Conservation (phyloP, 2,329 filamentous ascomycete genomes). For the Colletotrichum sp. region DNA sequence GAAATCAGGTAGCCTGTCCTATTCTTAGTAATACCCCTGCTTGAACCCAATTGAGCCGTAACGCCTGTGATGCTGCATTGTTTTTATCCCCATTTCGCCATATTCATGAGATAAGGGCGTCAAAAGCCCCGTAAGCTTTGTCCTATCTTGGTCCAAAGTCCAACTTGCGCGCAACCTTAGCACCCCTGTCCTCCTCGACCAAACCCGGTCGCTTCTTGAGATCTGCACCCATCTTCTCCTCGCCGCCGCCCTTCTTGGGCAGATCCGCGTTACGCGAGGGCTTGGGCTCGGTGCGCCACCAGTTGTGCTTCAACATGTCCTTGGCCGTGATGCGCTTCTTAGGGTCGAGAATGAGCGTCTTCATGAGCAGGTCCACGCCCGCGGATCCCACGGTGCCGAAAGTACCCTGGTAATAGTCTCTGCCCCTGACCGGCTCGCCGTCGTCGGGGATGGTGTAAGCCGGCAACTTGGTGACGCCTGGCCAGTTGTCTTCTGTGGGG, state of each 20-base stretch:
- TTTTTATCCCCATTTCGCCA: not conserved
- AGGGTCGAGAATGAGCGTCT: conserved; percentile 87
- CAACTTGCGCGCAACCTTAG: conserved; percentile 82
- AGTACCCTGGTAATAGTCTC: conserved; percentile 74
- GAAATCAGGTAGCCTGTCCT: not conserved
- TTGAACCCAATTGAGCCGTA: not conserved
- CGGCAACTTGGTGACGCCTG: conserved; percentile 80
- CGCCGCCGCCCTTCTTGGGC: conserved; percentile 75
- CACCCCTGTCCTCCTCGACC: conserved; percentile 69
- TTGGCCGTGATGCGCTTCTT: conserved; percentile 78
- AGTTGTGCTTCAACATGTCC: conserved; percentile 80
- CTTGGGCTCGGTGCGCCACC: conserved; percentile 84
- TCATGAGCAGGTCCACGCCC: conserved; percentile 87
- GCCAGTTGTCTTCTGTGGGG: conserved; percentile 94
- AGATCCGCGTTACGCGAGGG: conserved; percentile 84
- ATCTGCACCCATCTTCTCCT: conserved; percentile 81
- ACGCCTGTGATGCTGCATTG: conserved; percentile 13
- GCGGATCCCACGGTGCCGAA: conserved; percentile 83
- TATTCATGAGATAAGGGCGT: not conserved
- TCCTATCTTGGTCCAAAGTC: conserved; percentile 67
- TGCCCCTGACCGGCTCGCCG: conserved; percentile 64
- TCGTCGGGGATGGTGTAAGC: conserved; percentile 77
- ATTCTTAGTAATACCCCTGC: not conserved
- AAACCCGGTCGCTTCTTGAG: conserved; percentile 78
- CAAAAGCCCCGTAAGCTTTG: conserved; percentile 6